Conservation (phyloP, 345 rosid species). For the Lagerstroemia speciosa region DNA sequence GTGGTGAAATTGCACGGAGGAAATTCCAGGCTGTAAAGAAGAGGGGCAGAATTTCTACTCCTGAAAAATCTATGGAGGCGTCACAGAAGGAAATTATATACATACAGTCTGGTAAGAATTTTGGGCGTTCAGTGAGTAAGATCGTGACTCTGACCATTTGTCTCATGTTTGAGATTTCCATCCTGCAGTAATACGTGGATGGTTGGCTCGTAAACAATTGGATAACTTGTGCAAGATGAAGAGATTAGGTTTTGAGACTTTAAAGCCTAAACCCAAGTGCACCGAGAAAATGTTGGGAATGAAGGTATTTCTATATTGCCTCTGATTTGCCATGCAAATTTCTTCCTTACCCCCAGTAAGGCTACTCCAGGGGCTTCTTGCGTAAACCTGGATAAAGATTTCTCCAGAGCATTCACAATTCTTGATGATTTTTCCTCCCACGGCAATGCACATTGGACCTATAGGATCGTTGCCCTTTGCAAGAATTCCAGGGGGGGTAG, state of each 20-base stretch:
- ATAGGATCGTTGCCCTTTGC: not conserved
- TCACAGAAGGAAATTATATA: constrained; percentile 39
- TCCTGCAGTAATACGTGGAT: constrained; percentile 69
- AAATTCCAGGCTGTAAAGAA: constrained; percentile 19
- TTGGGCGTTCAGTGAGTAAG: constrained; percentile 5
- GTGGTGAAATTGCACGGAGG: constrained; percentile 58
- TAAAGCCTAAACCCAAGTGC: constrained; percentile 31
- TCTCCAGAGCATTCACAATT: not conserved
- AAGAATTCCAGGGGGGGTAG: too few species aligned
- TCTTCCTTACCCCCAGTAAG: not conserved
- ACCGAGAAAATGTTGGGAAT: constrained; percentile 47
- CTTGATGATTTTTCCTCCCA: not conserved
- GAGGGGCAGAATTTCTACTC: constrained; percentile 22
- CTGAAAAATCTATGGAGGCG: constrained; percentile 10
- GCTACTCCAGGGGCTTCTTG: not conserved
- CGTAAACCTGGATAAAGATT: not conserved
- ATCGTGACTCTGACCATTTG: constrained; percentile 7
- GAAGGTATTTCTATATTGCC: constrained; percentile 6
- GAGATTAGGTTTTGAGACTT: constrained; percentile 27
- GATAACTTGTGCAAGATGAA: constrained; percentile 31
- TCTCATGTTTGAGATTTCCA: constrained; percentile 6
- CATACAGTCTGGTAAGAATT: constrained; percentile 76
- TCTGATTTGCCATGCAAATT: not conserved
- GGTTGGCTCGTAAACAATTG: constrained; percentile 58
- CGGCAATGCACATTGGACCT: not conserved